Percentiles rank a stretch among this genome's conserved stretches.
Evolutionary conservation across 257 asterid genomes (phyloP).

Genomic region (Solanum chaucha): DNA sequence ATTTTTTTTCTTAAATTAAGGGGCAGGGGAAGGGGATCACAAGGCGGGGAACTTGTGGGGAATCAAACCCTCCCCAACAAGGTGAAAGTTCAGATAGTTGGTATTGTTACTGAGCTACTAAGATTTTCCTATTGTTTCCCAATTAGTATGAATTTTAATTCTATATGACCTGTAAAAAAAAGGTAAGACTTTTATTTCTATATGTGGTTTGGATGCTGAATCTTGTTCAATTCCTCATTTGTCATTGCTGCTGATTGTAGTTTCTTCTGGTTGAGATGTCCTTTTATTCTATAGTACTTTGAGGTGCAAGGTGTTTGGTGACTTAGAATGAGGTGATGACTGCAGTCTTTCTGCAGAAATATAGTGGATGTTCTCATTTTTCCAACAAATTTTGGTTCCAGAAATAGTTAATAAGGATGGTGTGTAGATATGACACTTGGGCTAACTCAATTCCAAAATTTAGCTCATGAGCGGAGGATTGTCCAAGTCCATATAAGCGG

Average conservation of each 20-base stretch:
- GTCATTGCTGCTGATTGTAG: neutral
- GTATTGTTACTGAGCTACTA: neutral
- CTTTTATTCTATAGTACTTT: neutral
- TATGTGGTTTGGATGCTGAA: neutral
- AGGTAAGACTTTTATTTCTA: neutral
- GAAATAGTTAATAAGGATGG: neutral
- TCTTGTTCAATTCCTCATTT: neutral
- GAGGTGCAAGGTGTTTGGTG: neutral
- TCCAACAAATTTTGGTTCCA: neutral
- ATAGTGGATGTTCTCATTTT: neutral
- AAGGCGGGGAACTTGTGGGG: neutral
- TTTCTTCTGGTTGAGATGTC: neutral
- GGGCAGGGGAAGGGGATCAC: neutral
- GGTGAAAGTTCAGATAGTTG: neutral
- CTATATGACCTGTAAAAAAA: neutral
- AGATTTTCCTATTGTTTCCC: neutral
- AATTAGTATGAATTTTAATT: neutral
- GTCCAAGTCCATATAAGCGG: neutral
- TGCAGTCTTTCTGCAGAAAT: neutral
- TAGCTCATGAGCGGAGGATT: neutral
- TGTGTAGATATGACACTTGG: neutral
- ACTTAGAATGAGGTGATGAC: neutral
- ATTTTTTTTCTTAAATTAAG: neutral
- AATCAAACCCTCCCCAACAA: neutral
- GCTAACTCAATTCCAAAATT: neutral